Conservation (phyloP, 2,329 filamentous ascomycete genomes). For the Knufia fluminis region DNA sequence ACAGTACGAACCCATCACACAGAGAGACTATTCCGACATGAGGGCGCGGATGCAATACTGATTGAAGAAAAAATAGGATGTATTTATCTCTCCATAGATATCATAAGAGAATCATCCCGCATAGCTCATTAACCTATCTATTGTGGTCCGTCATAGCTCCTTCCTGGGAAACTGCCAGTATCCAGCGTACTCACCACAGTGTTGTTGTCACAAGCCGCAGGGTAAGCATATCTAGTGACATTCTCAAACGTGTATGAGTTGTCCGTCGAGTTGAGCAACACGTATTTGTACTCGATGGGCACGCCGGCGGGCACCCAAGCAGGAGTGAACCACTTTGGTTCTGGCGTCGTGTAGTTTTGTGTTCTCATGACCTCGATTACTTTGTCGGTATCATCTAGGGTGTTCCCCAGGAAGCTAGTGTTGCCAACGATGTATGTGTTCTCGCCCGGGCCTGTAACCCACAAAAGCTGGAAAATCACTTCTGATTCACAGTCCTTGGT, state of each 20-base stretch:
- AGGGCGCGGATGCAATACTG: slow-evolving; percentile 28
- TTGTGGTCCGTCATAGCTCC: background rate
- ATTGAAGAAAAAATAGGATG: too few species aligned
- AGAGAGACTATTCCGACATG: slow-evolving; percentile 31
- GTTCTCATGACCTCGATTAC: slow-evolving; percentile 7
- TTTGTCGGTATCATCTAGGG: slow-evolving; percentile 7
- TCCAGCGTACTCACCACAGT: background rate
- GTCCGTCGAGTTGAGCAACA: slow-evolving; percentile 43
- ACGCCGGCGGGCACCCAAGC: slow-evolving; percentile 48
- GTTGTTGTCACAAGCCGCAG: slow-evolving; percentile 2
- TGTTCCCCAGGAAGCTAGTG: slow-evolving; percentile 45
- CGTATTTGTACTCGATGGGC: slow-evolving; percentile 58
- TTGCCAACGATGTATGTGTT: slow-evolving; percentile 58
- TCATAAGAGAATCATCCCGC: too few species aligned
- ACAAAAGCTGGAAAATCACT: slow-evolving; percentile 18
- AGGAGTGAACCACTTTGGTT: slow-evolving; percentile 45
- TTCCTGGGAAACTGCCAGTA: background rate
- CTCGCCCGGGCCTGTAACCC: slow-evolving; percentile 35
- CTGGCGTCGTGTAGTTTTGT: slow-evolving; percentile 11
- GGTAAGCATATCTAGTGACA: background rate
- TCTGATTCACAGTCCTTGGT: slow-evolving; percentile 12
- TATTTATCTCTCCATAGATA: too few species aligned
- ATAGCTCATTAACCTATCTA: too few species aligned
- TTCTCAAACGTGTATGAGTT: slow-evolving; percentile 14
- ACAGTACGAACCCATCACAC: slow-evolving; percentile 44